Conservation (phyloP, 768 basidiomycete species). For the Lentinula sp. region DNA sequence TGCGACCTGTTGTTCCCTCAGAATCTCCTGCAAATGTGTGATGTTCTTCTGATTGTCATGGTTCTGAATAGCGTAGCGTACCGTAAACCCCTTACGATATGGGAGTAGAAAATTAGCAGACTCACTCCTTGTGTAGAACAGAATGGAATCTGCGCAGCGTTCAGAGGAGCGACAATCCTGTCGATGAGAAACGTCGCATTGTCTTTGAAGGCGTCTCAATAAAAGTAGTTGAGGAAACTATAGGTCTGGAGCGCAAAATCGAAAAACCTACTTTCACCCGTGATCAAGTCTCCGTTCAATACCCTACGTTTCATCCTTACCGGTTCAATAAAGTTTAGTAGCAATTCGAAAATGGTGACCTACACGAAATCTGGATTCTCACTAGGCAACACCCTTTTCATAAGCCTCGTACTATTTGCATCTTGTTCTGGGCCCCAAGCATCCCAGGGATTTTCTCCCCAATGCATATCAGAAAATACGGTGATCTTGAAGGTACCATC, state of each 20-base stretch:
- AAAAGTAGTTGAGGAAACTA: neutral
- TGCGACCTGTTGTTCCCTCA: conserved; percentile 52
- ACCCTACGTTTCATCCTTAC: conserved; percentile 34
- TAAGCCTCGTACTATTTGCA: conserved; percentile 51
- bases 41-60: conserved; percentile 73
- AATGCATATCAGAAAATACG: conserved; percentile 72
- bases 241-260: conserved; percentile 8
- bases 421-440: conserved; percentile 65
- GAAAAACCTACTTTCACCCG: conserved; percentile 49
- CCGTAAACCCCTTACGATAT: neutral
- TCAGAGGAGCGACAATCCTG: conserved; percentile 55
- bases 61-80: conserved; percentile 36
- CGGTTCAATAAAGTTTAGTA: neutral
- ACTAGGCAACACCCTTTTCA: conserved; percentile 45
- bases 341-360: conserved; percentile 13
- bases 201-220: conserved; percentile 54
- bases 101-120: neutral
- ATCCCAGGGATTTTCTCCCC: conserved; percentile 71
- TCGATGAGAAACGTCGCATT: conserved; percentile 67
- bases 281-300: conserved; percentile 69
- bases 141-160: conserved; percentile 52
- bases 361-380: conserved; percentile 71
- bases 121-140: conserved; percentile 64
- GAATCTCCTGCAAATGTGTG: conserved; percentile 60
- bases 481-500: conserved; percentile 68